Evolutionary conservation across 768 basidiomycete genomes (phyloP).

Genomic region (Boletus bicolor): DNA sequence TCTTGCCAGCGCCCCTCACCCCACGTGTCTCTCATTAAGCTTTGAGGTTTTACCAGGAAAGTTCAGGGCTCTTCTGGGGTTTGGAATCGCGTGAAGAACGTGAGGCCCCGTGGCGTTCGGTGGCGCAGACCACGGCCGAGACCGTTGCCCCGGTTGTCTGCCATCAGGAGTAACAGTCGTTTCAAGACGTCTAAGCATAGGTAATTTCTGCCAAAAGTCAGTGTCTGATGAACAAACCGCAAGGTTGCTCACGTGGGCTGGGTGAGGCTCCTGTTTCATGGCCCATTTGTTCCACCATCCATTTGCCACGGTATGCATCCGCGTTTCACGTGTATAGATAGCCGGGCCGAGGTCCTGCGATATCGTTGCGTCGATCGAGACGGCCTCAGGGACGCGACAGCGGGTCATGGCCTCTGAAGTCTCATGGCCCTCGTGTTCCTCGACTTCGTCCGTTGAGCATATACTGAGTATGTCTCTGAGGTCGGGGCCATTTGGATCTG

Average conservation of each 20-base stretch:
- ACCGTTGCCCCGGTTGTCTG: slow-evolving; percentile 33
- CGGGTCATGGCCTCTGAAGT: slow-evolving; percentile 32
- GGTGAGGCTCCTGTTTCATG: slow-evolving; percentile 23
- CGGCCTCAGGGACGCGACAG: slow-evolving; percentile 36
- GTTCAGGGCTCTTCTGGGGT: slow-evolving; percentile 18
- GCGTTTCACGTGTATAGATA: slow-evolving; percentile 26
- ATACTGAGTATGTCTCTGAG: slow-evolving; percentile 43
- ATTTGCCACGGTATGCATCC: slow-evolving; percentile 38
- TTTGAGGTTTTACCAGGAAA: slow-evolving; percentile 9
- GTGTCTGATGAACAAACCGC: slow-evolving; percentile 6
- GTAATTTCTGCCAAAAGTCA: slow-evolving; percentile 27
- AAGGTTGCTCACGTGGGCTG: slow-evolving; percentile 18
- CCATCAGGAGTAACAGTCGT: slow-evolving; percentile 47
- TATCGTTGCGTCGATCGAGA: slow-evolving; percentile 17
- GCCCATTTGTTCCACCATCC: slow-evolving; percentile 57
- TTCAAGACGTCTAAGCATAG: slow-evolving; percentile 41
- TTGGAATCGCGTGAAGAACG: slow-evolving; percentile 15
- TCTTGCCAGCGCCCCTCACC: slow-evolving; percentile 6
- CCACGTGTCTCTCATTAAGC: slow-evolving; percentile 10
- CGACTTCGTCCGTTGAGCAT: slow-evolving; percentile 45
- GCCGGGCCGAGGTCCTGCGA: slow-evolving; percentile 29
- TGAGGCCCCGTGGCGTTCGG: slow-evolving; percentile 21
- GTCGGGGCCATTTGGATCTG: slow-evolving; percentile 37
- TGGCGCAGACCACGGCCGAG: slow-evolving; percentile 27
- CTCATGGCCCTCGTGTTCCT: slow-evolving; percentile 28